phyloP scores from a whole-genome alignment of 345 rosid species.

The Rhodamnia rubescens region DNA sequence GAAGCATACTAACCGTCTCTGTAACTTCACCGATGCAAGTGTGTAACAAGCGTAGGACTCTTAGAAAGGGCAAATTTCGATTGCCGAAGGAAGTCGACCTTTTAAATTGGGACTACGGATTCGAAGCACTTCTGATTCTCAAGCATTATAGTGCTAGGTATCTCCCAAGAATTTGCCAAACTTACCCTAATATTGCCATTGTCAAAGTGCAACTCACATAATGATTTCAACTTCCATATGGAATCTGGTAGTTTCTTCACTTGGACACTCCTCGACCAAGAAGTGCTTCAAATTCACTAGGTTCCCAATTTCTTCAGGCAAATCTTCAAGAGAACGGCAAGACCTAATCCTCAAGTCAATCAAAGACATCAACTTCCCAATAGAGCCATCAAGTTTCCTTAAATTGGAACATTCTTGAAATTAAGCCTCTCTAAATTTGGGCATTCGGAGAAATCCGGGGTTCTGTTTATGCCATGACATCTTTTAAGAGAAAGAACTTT shows the following conservation, averaged over 20 bases:
- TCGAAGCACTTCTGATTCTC: too few species aligned
- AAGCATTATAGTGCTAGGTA: too few species aligned
- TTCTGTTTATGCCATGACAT: fast-evolving
- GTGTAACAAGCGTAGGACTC: fast-evolving
- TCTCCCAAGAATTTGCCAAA: neutral
- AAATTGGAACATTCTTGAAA: neutral
- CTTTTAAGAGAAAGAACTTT: neutral
- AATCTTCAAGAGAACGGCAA: neutral
- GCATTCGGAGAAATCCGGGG: neutral
- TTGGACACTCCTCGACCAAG: neutral
- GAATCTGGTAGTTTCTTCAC: neutral
- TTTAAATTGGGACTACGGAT: neutral
- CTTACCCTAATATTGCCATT: too few species aligned
- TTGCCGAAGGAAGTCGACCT: neutral
- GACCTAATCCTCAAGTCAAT: fast-evolving
- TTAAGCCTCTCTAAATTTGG: neutral
- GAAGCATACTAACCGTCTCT: neutral
- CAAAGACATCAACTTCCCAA: neutral
- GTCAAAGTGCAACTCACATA: neutral
- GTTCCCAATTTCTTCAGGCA: neutral
- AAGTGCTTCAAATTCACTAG: neutral
- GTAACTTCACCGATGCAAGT: neutral
- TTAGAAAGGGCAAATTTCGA: neutral
- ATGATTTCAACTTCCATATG: neutral
- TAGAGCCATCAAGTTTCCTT: neutral